These are phyloP conservation scores for Carpinus fangiana DNA, from an alignment of 306 rosid species.

Conservation along the genomic window DNA sequence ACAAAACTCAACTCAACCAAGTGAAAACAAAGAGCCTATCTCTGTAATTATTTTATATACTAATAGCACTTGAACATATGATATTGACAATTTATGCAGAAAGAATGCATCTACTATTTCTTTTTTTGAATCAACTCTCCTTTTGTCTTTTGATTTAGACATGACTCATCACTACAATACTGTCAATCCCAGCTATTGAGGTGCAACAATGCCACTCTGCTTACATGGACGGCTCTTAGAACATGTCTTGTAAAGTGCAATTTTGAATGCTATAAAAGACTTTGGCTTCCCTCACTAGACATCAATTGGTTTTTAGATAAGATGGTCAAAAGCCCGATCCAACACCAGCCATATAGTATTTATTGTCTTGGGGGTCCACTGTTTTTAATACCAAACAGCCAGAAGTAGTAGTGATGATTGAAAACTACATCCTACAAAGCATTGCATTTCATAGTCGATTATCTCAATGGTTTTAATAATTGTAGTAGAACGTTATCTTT, in stretches of 20 bases:
- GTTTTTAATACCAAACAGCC: not conserved
- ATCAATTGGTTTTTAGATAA: too few relatives aligned
- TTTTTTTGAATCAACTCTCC: not conserved
- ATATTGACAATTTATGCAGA: not conserved
- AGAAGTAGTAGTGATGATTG: not conserved
- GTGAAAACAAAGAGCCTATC: not conserved
- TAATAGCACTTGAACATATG: not conserved
- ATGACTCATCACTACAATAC: not conserved
- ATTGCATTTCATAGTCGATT: not conserved
- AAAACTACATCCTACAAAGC: not conserved
- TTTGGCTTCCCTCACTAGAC: too few relatives aligned
- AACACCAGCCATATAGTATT: not conserved
- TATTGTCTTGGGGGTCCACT: not conserved
- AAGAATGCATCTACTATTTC: not conserved
- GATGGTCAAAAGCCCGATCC: too few relatives aligned
- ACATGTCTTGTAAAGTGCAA: too few relatives aligned
- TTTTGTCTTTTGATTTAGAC: not conserved
- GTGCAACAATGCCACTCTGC: too few relatives aligned
- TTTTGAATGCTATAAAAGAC: too few relatives aligned
- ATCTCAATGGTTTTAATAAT: not conserved
- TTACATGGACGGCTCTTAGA: too few relatives aligned
- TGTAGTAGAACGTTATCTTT: not conserved
- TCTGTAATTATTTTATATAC: not conserved
- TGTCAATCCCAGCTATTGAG: too few relatives aligned
- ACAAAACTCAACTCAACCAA: constrained; percentile 3